A percentile compares a stretch with the other conserved stretches of the same genome.
phyloP scores from a whole-genome alignment of 257 asterid species.

The Plectranthus barbatus region DNA sequence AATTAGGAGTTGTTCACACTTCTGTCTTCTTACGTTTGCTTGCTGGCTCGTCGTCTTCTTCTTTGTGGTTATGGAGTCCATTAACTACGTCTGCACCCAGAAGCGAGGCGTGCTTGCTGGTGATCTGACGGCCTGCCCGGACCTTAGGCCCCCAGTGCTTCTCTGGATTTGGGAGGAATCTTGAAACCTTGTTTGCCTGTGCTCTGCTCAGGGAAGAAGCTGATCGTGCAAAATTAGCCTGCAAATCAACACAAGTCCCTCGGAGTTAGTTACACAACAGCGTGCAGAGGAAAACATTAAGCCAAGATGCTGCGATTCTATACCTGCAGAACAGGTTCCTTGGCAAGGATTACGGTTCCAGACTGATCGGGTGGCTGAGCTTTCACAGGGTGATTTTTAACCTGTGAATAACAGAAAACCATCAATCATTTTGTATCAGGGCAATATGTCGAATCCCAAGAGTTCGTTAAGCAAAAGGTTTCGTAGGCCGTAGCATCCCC shows the following conservation, averaged over 20 bases:
- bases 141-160: constrained; percentile 99
- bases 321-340: constrained; percentile 61
- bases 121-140: constrained; percentile 87
- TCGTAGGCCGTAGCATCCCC: no score
- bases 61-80: constrained; percentile 24
- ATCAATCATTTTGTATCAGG: no score
- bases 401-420: constrained; percentile 29
- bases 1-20: constrained; percentile 36
- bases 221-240: constrained; percentile 95
- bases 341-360: constrained; percentile 77
- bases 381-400: constrained; percentile 87
- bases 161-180: constrained; percentile 93
- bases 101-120: constrained; percentile 80
- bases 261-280: no score
- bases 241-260: neutral
- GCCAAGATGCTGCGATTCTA: no score
- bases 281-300: no score
- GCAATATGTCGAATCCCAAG: neutral
- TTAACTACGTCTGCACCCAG: constrained; percentile 67
- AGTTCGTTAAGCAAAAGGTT: no score
- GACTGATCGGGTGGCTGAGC: constrained; percentile 77
- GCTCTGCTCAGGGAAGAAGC: constrained; percentile 90
- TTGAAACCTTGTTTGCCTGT: constrained; percentile 86
- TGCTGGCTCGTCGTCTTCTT: constrained; percentile 43
- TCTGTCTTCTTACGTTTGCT: constrained; percentile 88